Percentiles rank a stretch among this genome's conserved stretches.
These are phyloP conservation scores for Cryphonectria japonica DNA, from an alignment of 2,329 filamentous ascomycete species.

Conservation along the genomic window DNA sequence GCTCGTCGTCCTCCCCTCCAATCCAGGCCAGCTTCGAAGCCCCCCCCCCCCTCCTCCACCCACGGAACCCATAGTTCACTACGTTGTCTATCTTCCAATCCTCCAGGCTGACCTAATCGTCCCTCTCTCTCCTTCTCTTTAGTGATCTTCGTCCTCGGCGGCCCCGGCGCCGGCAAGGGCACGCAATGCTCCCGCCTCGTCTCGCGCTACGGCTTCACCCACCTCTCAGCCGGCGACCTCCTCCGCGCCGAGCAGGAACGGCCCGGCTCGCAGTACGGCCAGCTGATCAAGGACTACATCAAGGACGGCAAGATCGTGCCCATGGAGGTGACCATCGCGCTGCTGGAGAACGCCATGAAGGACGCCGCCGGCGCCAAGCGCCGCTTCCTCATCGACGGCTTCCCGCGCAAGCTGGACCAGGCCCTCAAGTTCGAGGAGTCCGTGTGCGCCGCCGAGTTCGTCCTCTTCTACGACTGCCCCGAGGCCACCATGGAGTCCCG, in stretches of 20 bases:
- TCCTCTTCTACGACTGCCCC: slow-evolving; percentile 92
- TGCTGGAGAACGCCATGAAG: slow-evolving; percentile 93
- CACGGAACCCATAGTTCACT: slow-evolving; percentile 56
- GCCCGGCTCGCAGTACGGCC: slow-evolving; percentile 83
- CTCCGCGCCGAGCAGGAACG: slow-evolving; percentile 92
- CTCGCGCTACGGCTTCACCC: slow-evolving; percentile 84
- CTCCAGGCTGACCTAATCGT: background rate
- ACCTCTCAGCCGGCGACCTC: slow-evolving; percentile 91
- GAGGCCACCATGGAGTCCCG: slow-evolving; percentile 86
- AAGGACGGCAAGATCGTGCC: slow-evolving; percentile 94
- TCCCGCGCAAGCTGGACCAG: slow-evolving; percentile 97
- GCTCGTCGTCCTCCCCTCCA: slow-evolving; percentile 59
- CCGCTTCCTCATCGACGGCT: slow-evolving; percentile 80
- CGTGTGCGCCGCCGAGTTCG: slow-evolving; percentile 82
- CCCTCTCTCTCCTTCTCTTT: background rate
- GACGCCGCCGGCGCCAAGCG: slow-evolving; percentile 62
- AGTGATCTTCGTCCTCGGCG: slow-evolving; percentile 31
- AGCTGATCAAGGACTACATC: slow-evolving; percentile 92
- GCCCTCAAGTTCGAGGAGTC: slow-evolving; percentile 89
- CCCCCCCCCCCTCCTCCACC: slow-evolving; percentile 68
- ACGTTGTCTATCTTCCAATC: background rate
- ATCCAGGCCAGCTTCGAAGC: slow-evolving; percentile 81
- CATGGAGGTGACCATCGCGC: slow-evolving; percentile 95
- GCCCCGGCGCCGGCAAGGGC: slow-evolving; percentile 93
- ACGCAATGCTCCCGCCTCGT: slow-evolving; percentile 93